Evolutionary conservation across 2,329 filamentous ascomycete genomes (phyloP), one percentile per base, ranked within the genome.

Genomic region (Westerdykella ornata): DNA sequence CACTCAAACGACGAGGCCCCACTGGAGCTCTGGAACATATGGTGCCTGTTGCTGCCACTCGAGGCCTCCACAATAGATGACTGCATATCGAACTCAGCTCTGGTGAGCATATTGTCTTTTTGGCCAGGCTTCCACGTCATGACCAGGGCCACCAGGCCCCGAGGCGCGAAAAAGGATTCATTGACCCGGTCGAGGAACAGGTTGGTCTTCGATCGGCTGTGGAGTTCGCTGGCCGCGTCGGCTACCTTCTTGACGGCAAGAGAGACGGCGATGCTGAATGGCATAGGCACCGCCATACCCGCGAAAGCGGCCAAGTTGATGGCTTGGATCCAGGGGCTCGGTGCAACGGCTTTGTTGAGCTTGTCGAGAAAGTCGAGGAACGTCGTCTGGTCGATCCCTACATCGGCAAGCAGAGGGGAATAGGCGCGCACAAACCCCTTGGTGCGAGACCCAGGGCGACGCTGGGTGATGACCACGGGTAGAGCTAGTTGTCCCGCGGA

Each of bases 181-280:
- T 81, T 81, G 47, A 78, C 67, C 18, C 63, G 60, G 45, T 78
- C 70, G 13, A 82, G 67, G 49, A 77, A 81, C 0, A 54, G 61
- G 48, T 78, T 80, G 0, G 72, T 68, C 31, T 68, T 61, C 46
- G 60, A 56, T 7, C 52, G 52, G 2, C 42, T 38, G 30, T 65
- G 64, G 9, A 62, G 30, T 45, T 58, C 59, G 20, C 33, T 46
- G 15, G 38, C 41, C 3, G 36, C 40, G 20, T 48, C 43, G 5
- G 43, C 34, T 11, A 65, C 60, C 38, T 72, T 68, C 40, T 68
- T 67, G 1, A 68, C 67, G 1, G 67, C 60, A 11, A 69, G 57
- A 0, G 65, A 68, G 1, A 66, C 66, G 8, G 65, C 57, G 0
- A 70, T 65, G 11, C 39, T 33, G 12, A 53, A 28, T 11, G 45